Evolutionary conservation across 2,329 filamentous ascomycete genomes (phyloP).

Genomic region (Pestalotiopsis fici): DNA sequence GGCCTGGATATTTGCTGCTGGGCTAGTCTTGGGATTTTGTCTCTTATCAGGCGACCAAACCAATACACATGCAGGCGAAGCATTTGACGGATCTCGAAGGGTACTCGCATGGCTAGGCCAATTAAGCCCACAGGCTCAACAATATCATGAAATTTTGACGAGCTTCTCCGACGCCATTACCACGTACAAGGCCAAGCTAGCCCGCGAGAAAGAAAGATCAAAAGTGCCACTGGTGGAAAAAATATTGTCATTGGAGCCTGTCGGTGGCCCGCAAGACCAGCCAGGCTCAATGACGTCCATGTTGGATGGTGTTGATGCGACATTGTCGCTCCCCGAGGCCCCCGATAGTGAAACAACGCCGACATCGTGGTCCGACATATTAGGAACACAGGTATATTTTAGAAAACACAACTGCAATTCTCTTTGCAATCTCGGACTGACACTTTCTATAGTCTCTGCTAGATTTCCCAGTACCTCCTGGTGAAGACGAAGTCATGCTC

Average conservation of each 20-base stretch:
- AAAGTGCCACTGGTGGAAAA: conserved; percentile 1
- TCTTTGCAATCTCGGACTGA: neutral
- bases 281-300: neutral
- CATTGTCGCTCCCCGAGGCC: neutral
- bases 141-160: conserved; percentile 58
- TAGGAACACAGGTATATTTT: neutral
- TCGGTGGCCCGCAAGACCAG: neutral
- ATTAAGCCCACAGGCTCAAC: conserved; percentile 55
- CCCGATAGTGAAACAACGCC: neutral
- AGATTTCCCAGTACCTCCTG: neutral
- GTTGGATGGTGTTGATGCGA: neutral
- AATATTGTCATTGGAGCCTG: neutral
- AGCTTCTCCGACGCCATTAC: conserved; percentile 45
- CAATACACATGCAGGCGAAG: conserved; percentile 41
- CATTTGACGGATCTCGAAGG: conserved; percentile 50
- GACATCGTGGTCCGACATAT: neutral
- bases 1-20: conserved; percentile 57
- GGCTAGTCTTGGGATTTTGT: conserved; percentile 56
- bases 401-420: neutral
- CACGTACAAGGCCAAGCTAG: conserved; percentile 32
- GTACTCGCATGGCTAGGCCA: conserved; percentile 48
- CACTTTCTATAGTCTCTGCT: neutral
- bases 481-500: conserved; percentile 6
- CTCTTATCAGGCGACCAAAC: conserved; percentile 51
- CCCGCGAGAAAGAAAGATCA: neutral